Conservation (phyloP, 139 green algal species). For the Nannochloris sp. region DNA sequence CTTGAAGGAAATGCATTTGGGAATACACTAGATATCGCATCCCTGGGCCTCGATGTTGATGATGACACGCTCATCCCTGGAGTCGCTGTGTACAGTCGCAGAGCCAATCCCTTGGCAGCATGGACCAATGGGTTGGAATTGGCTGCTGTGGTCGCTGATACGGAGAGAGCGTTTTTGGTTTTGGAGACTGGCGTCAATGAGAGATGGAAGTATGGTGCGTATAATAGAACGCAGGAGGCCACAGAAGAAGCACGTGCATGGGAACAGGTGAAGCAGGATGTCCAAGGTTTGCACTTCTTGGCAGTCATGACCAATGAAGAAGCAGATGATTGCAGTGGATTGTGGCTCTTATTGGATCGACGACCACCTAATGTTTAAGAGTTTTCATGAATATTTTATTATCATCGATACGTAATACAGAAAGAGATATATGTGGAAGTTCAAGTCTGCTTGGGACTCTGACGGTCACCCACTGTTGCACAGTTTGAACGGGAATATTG, state of each 20-base stretch:
- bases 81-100: slow-evolving; percentile 85
- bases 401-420: not conserved
- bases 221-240: slow-evolving; percentile 56
- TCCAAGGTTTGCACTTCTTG: slow-evolving; percentile 91
- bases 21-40: slow-evolving; percentile 28
- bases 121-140: slow-evolving; percentile 95
- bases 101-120: slow-evolving; percentile 77
- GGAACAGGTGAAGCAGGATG: slow-evolving; percentile 77
- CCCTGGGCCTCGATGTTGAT: slow-evolving; percentile 13
- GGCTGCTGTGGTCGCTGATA: slow-evolving; percentile 62
- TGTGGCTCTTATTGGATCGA: slow-evolving; percentile 88
- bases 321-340: slow-evolving; percentile 65
- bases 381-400: not conserved
- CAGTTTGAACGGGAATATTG: slow-evolving; percentile 53
- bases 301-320: slow-evolving; percentile 87
- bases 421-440: slow-evolving; percentile 19
- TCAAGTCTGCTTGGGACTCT: slow-evolving; percentile 15
- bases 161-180: slow-evolving; percentile 72
- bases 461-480: slow-evolving; percentile 21
- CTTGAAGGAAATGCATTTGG: slow-evolving; percentile 54
- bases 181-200: slow-evolving; percentile 92
- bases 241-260: slow-evolving; percentile 76
- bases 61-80: slow-evolving; percentile 52
- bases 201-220: slow-evolving; percentile 82
- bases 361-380: slow-evolving; percentile 52